Base-by-base conservation (phyloP, 371 early-diverging fungal genomes). In the Mucor racemosus region DNA sequence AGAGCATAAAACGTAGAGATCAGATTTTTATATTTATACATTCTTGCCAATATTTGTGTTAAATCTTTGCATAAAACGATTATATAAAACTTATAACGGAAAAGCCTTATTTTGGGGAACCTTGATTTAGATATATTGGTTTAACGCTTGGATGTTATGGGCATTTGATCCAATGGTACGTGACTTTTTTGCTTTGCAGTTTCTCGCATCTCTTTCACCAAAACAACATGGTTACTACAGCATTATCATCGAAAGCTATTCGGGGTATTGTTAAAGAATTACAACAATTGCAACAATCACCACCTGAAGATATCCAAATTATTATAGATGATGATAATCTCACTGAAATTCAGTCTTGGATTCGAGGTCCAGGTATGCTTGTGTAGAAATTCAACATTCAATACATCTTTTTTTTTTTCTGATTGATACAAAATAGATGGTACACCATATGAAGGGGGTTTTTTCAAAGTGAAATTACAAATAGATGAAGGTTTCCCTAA, bases 361-460 rank as follows among this genome's bases (percentile, higher is more conserved):
- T 97, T 35, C 82, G 86, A n/a, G 96, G 97, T 0, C 94, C 96
- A 68, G 93, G 91, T 90, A 86, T 9, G 34, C 7, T 64, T 15
- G 46, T 33, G 17, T 19, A 36, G 26, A 26, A 26, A 26, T 26
- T 26, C 3, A 26, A 26, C 26, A 26, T 26, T 26, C n/a, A n/a
- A 26, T 26, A 26, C 26, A 26, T 26, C n/a, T 55, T 11, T 17
- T 21, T 38, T 26, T 31, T 6, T 21, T 15, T 54, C 6, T n/a
- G 44, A n/a, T 6, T 44, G 44, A 6, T 14, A 44, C 7, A 8
- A 21, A 21, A 35, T 66, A 82, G 85, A 81, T 35, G 91, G 88
- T 4, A 95, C 95, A 9, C 96, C 96, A 2, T 95, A 90, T 70
- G 86, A 87, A 63, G 87, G 83, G 14, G 96, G 96, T 7, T 81